phyloP scores from a whole-genome alignment of 2,329 filamentous ascomycete species.

The Septoria petroselini region DNA sequence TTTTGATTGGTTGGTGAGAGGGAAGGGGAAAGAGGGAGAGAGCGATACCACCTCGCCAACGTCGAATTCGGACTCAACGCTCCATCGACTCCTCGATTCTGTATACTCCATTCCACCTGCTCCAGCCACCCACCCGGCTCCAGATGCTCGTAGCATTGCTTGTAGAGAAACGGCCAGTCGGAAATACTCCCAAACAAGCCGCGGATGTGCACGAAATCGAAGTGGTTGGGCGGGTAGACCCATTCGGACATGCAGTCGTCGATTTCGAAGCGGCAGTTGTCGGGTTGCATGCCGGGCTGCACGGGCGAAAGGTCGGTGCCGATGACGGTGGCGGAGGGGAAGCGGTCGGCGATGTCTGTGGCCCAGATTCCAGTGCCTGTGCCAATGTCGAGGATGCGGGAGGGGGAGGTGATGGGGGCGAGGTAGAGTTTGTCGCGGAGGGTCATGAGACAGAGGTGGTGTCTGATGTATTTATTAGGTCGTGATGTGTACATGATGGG shows the following conservation, averaged over 20 bases:
- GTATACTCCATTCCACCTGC: slow-evolving; percentile 41
- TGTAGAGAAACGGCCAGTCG: slow-evolving; percentile 43
- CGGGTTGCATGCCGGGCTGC: slow-evolving; percentile 32
- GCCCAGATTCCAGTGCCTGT: slow-evolving; percentile 49
- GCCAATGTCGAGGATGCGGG: slow-evolving; percentile 43
- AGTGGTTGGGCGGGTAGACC: slow-evolving; percentile 40
- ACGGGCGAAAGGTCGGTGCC: slow-evolving; percentile 41
- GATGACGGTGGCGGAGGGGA: slow-evolving; percentile 37
- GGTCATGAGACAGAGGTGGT: slow-evolving; percentile 43
- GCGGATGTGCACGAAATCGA: slow-evolving; percentile 45
- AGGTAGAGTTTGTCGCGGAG: slow-evolving; percentile 34
- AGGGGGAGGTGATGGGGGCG: slow-evolving; percentile 31
- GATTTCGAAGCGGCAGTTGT: slow-evolving; percentile 47
- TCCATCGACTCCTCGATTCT: slow-evolving; percentile 33
- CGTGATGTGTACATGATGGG: neutral
- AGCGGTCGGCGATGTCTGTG: slow-evolving; percentile 37
- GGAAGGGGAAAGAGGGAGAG: neutral
- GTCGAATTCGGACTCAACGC: slow-evolving; percentile 28
- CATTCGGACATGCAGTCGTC: slow-evolving; percentile 44
- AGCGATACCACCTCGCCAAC: slow-evolving; percentile 28
- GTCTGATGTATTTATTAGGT: slow-evolving; percentile 32
- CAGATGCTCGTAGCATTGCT: slow-evolving; percentile 39
- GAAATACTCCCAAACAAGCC: slow-evolving; percentile 42
- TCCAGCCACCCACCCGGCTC: slow-evolving; percentile 45
- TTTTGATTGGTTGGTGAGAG: too few species aligned